These are phyloP conservation scores for Curvularia eragrostidis DNA, from an alignment of 2,329 filamentous ascomycete genomes.

Conservation along the genomic window DNA sequence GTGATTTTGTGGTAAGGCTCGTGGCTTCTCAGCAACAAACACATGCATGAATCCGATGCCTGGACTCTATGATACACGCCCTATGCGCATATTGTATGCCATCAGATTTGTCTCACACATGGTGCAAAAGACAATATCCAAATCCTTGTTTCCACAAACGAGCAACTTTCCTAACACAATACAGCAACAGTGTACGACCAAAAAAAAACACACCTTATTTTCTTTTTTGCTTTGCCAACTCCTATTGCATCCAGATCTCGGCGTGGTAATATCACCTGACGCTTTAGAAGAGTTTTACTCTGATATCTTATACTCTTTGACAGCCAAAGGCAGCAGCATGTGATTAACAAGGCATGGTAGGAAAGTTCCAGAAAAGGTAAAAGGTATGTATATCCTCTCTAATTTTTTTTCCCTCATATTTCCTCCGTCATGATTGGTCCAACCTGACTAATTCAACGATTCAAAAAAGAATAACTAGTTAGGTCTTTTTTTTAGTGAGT, in stretches of 20 bases:
- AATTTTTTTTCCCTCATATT: neutral
- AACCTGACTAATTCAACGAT: neutral
- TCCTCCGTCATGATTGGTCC: neutral
- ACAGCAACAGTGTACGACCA: neutral
- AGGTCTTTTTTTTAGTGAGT: too few relatives aligned
- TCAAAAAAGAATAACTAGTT: neutral
- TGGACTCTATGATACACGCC: slow-evolving; percentile 39
- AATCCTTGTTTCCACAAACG: slow-evolving; percentile 36
- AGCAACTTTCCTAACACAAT: slow-evolving; percentile 26
- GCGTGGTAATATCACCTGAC: too few relatives aligned
- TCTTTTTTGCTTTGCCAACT: neutral
- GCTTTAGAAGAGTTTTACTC: too few relatives aligned
- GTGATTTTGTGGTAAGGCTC: neutral
- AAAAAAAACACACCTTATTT: too few relatives aligned
- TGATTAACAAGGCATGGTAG: too few relatives aligned
- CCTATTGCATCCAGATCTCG: neutral
- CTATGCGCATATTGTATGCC: slow-evolving; percentile 33
- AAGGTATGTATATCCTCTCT: neutral
- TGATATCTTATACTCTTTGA: too few relatives aligned
- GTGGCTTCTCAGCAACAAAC: neutral
- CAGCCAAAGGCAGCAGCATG: too few relatives aligned
- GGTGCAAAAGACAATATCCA: slow-evolving; percentile 42
- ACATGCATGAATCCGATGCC: slow-evolving; percentile 37
- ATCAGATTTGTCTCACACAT: slow-evolving; percentile 39
- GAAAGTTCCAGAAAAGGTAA: neutral